These are phyloP conservation scores for Paraconiothyrium brasiliense DNA, from an alignment of 2,329 filamentous ascomycete species.

Conservation along the genomic window DNA sequence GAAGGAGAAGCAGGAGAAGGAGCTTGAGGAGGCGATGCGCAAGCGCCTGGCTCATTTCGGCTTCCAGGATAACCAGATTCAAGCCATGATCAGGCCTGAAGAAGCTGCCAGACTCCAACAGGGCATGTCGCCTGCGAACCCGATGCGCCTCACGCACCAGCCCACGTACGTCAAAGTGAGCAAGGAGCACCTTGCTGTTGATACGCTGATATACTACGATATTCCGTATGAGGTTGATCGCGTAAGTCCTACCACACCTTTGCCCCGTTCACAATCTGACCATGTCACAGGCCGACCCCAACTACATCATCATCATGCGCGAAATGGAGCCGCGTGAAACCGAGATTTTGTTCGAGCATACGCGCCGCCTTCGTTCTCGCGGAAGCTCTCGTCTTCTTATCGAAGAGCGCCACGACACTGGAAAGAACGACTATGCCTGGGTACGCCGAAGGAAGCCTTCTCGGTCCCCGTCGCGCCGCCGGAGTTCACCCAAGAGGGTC, in stretches of 20 bases:
- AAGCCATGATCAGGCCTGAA: conserved; percentile 58
- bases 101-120: conserved; percentile 52
- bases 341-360: conserved; percentile 62
- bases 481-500: conserved; percentile 40
- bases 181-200: conserved; percentile 55
- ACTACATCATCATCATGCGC: conserved; percentile 61
- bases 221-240: conserved; percentile 59
- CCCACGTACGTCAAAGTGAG: conserved; percentile 60
- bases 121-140: conserved; percentile 44
- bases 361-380: conserved; percentile 53
- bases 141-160: conserved; percentile 42
- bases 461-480: conserved; percentile 42
- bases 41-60: conserved; percentile 55
- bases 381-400: conserved; percentile 51
- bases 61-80: conserved; percentile 59
- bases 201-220: conserved; percentile 59
- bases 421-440: conserved; percentile 57
- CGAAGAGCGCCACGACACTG: conserved; percentile 50
- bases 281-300: conserved; percentile 49
- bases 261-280: conserved; percentile 16
- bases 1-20: conserved; percentile 51
- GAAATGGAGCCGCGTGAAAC: conserved; percentile 60
- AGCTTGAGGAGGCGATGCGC: conserved; percentile 57
- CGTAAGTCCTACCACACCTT: conserved; percentile 47
- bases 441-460: conserved; percentile 49